Conservation (phyloP, 2,329 filamentous ascomycete genomes). For the Akanthomyces uredinophilus region DNA sequence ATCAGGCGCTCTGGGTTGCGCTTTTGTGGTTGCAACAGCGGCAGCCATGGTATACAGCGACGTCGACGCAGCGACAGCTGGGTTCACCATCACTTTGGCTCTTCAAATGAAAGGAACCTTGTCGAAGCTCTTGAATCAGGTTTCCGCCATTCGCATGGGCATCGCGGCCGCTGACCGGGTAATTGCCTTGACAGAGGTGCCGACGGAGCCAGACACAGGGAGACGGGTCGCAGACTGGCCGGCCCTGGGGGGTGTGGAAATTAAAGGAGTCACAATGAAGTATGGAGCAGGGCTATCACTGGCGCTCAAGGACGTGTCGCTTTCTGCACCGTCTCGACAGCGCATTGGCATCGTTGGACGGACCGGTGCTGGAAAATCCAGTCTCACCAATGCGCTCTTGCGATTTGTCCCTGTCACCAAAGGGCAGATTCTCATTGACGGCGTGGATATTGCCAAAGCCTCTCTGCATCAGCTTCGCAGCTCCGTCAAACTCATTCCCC, state of each 20-base stretch:
- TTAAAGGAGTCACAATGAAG: not conserved
- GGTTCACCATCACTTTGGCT: slow-evolving; percentile 11
- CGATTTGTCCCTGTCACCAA: not conserved
- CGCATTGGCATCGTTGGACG: slow-evolving; percentile 13
- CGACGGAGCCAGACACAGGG: not conserved
- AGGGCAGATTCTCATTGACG: slow-evolving; percentile 8
- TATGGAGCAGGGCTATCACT: not conserved
- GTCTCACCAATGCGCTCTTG: slow-evolving; percentile 9
- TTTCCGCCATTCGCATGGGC: not conserved
- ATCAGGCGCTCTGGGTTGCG: slow-evolving; percentile 2
- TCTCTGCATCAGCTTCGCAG: not conserved
- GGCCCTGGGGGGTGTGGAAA: not conserved
- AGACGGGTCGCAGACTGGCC: slow-evolving; percentile 1
- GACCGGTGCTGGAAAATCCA: slow-evolving; percentile 12
- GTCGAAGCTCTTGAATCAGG: not conserved
- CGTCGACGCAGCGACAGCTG: not conserved
- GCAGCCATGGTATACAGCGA: not conserved
- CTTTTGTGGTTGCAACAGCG: slow-evolving; percentile 7
- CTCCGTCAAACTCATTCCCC: slow-evolving; percentile 3
- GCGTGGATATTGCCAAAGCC: not conserved
- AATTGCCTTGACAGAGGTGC: not conserved
- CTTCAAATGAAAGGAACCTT: not conserved
- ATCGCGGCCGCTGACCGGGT: not conserved
- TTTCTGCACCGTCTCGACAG: not conserved
- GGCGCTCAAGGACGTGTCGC: not conserved